These are phyloP conservation scores for Scedosporium aurantiacum DNA, from an alignment of 2,329 filamentous ascomycete genomes.

Conservation along the genomic window DNA sequence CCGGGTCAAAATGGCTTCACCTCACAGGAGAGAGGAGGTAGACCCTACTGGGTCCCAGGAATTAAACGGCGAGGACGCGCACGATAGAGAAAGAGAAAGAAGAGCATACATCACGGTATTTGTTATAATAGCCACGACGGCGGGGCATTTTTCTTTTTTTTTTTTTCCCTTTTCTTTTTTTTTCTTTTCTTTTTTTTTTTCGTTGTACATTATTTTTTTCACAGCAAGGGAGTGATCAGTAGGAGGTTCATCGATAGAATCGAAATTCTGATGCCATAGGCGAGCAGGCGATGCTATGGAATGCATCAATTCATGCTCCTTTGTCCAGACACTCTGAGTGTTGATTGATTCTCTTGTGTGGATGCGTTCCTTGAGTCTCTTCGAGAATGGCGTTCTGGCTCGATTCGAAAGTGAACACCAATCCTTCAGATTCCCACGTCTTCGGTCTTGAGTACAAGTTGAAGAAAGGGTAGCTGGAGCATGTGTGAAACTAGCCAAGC, in stretches of 20 bases:
- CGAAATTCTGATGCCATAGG: neutral
- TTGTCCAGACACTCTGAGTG: neutral
- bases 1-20: neutral
- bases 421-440: neutral
- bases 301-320: neutral
- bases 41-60: too few species aligned
- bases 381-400: neutral
- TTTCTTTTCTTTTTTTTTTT: neutral
- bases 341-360: neutral
- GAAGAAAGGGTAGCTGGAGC: too few species aligned
- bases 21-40: slow-evolving; percentile 5
- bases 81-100: slow-evolving; percentile 7
- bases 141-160: slow-evolving; percentile 11
- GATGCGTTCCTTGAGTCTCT: neutral
- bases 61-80: neutral
- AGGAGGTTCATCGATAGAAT: neutral
- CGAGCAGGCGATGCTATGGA: neutral
- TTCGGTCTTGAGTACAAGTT: too few species aligned
- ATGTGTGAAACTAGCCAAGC: too few species aligned
- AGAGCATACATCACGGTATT: slow-evolving; percentile 7
- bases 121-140: neutral
- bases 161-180: slow-evolving; percentile 12
- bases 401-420: neutral
- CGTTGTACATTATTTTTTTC: slow-evolving; percentile 5
- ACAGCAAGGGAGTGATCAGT: neutral